Conservation (phyloP, 1,139 yeast species). For the Blastobotrys aristatus region DNA sequence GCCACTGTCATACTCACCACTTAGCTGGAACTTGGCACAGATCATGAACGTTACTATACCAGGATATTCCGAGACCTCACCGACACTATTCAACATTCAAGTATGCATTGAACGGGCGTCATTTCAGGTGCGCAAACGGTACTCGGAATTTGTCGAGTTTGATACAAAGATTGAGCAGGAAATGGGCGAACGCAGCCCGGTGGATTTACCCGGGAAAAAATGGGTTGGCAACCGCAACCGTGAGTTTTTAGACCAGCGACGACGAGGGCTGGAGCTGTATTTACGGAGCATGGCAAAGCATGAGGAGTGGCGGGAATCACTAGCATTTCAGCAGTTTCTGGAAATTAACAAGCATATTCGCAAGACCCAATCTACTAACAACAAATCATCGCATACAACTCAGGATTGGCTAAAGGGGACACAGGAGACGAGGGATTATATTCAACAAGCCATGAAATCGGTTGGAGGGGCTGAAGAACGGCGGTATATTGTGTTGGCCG, state of each 20-base stretch:
- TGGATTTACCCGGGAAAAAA: slow-evolving; percentile 42
- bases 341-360: slow-evolving; percentile 25
- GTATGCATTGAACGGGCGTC: slow-evolving; percentile 31
- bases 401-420: slow-evolving; percentile 30
- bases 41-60: slow-evolving; percentile 23
- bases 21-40: background rate
- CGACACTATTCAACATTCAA: slow-evolving; percentile 37
- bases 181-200: slow-evolving; percentile 43
- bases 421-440: slow-evolving; percentile 24
- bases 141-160: slow-evolving; percentile 49
- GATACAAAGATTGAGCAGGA: slow-evolving; percentile 43
- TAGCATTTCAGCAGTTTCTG: slow-evolving; percentile 32
- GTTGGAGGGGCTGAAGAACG: slow-evolving; percentile 25
- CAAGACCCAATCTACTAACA: background rate
- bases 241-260: slow-evolving; percentile 32
- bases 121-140: slow-evolving; percentile 40
- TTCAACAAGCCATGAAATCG: slow-evolving; percentile 23
- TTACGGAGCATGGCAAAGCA: slow-evolving; percentile 31
- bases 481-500: slow-evolving; percentile 26
- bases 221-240: slow-evolving; percentile 30
- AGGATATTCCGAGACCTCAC: slow-evolving; percentile 32
- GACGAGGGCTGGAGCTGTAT: slow-evolving; percentile 33
- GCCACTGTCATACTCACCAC: background rate
- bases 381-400: slow-evolving; percentile 3
- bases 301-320: slow-evolving; percentile 34